These are phyloP conservation scores for Penicillium canariense DNA, from an alignment of 495 filamentous ascomycete species.

Conservation along the genomic window DNA sequence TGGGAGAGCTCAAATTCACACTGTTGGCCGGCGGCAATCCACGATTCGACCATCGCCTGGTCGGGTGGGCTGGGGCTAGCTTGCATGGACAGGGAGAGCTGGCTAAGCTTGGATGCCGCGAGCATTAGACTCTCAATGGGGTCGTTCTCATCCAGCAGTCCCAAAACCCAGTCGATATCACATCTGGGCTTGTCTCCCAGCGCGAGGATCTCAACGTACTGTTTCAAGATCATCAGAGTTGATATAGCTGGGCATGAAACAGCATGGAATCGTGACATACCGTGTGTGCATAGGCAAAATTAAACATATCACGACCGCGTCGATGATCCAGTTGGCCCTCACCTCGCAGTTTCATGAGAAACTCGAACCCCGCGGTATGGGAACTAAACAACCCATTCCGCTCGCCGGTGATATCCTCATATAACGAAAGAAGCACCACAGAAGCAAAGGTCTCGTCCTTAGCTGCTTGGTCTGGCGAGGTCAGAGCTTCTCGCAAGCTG, in stretches of 20 bases:
- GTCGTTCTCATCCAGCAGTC: slow-evolving; percentile 28
- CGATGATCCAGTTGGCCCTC: slow-evolving; percentile 30
- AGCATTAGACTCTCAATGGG: slow-evolving; percentile 41
- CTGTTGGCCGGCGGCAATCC: slow-evolving; percentile 25
- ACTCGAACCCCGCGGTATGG: slow-evolving; percentile 43
- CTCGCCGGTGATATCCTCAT: slow-evolving; percentile 43
- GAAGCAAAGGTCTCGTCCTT: slow-evolving; percentile 45
- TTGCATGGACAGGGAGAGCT: slow-evolving; percentile 28
- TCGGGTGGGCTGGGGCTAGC: slow-evolving; percentile 15
- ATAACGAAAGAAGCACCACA: slow-evolving; percentile 39
- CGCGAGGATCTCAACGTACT: slow-evolving; percentile 43
- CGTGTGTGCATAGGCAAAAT: slow-evolving; percentile 42
- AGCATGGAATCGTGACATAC: slow-evolving; percentile 20
- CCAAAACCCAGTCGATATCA: slow-evolving; percentile 32
- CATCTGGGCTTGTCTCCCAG: slow-evolving; percentile 36
- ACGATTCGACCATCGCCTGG: slow-evolving; percentile 18
- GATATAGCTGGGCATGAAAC: background rate
- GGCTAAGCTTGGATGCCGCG: slow-evolving; percentile 32
- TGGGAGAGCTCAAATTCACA: slow-evolving; percentile 34
- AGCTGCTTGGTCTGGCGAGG: slow-evolving; percentile 29
- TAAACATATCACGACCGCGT: slow-evolving; percentile 42
- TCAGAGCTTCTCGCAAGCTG: slow-evolving; percentile 30
- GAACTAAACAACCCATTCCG: slow-evolving; percentile 42
- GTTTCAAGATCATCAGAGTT: slow-evolving; percentile 5
- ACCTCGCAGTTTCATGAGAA: slow-evolving; percentile 39